Base-by-base conservation (phyloP, 2,329 filamentous ascomycete genomes). In the Nigrospora osmanthi region DNA sequence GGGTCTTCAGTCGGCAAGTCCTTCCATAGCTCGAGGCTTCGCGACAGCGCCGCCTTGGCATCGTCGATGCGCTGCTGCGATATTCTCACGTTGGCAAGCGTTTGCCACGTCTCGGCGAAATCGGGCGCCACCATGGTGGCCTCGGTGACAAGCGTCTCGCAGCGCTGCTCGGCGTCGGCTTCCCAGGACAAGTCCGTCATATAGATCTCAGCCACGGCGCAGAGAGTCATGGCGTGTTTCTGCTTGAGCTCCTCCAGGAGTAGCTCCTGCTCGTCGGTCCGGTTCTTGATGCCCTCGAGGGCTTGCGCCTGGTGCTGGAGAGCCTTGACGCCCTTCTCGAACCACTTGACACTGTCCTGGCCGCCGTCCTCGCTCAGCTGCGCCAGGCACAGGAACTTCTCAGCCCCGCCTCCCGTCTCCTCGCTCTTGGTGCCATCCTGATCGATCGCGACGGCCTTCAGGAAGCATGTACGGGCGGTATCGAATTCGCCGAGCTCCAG, bases 151-250 rank as follows among this genome's bases (percentile, higher is more conserved):
- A 95, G 80, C 6, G 80, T 71, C 67, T 98, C 91, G 70, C 94
- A 98, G 54, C 84, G 80, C 53, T 78, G 72, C 69, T 98, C 93
- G 6, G 91, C 93, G 59, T 96, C 89, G 43, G 83, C 81, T 66
- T 96, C 90, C 88, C 79, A 93, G 57, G 87, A 93, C 56, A 97
- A 70, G 69, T 98, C 93, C 11, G 93, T 98, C 93, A 98, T 98
- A 72, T 96, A 98, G 41, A 98, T 89, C 69, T 98, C 93, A 7
- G 88, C 83, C 49, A 97, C 88, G 28, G 87, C 89, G 66, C 94
- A 98, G 33, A 98, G 76, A n/a, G 90, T 88, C 55, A 89, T 89
- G 2, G 89, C 88, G 33, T 97, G 74, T 66, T 93, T 93, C 52
- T 75, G 73, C 62, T 85, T 85, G 71, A 88, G 87, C 64, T 78